Base-by-base conservation (phyloP, 2,329 filamentous ascomycete genomes). In the Neofusicoccum sp. region DNA sequence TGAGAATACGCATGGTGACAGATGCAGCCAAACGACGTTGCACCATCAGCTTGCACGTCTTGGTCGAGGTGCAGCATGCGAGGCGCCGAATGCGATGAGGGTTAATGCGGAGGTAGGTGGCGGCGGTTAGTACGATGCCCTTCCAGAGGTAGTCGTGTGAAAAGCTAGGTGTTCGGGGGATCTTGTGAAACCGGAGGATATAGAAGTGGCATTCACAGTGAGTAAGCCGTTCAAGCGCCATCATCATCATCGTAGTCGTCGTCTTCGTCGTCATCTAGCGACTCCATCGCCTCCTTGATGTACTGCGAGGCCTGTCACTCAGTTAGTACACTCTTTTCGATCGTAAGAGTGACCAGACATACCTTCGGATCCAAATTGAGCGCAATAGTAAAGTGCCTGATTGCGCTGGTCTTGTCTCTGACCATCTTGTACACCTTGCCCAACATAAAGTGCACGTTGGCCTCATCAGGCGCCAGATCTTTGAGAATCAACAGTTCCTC, bases 301-400 rank as follows among this genome's bases (percentile, higher is more conserved):
- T 93, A 90, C 66, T 91, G 89, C 67, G 92, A 93, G 70, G 94
- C 92, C 93, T 97, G 68, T n/a, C 37, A 6, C 50, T 56, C 16
- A 63, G 66, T 69, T 48, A 71, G 64, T 56, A 63, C 31, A 6
- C 29, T 33, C 8, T 52, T n/a, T 16, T 14, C 16, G 22, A 33
- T 47, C 39, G 50, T 1, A 33, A 45, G 3, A 14, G 16, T 31
- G 14, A 28, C 3, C 39, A 16, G 31, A 65, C 16, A 48, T 82
- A 96, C 94, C 88, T 98, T 98, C 34, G 94, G 95, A 81, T 99
- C 95, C 71, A 99, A 80, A 77, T 97, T 97, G 72, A 98, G 81
- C 16, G 95, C 95, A 75, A 93, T 94, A 6, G 95, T 99, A 74
- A 96, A 96, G 76, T 97, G 92, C 64, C 90, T 89, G 64, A 99